A percentile compares a stretch with the other conserved stretches of the same genome.
Evolutionary conservation across 2,329 filamentous ascomycete species (phyloP).

Genomic region (Alternaria brassicicola): DNA sequence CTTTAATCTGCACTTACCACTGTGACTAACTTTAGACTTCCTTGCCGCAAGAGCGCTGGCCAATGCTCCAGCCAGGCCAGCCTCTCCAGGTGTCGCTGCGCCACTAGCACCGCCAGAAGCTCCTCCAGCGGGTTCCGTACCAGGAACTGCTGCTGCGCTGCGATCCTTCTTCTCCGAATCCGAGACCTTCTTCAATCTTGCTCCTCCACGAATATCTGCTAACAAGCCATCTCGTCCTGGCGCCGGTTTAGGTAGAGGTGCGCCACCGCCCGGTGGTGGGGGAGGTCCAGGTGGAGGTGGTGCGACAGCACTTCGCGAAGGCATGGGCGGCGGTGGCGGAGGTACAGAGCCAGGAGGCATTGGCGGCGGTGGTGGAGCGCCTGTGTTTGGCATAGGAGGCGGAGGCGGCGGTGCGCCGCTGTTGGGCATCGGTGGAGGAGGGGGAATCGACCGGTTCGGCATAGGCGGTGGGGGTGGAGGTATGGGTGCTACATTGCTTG

Average conservation of each 20-base stretch:
- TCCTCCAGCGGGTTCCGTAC: slow-evolving; percentile 51
- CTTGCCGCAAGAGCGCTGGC: slow-evolving; percentile 83
- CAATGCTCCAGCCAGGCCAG: slow-evolving; percentile 60
- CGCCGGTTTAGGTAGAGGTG: slow-evolving; percentile 47
- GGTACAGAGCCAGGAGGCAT: slow-evolving; percentile 44
- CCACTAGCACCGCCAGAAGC: slow-evolving; percentile 55
- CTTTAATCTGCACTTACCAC: slow-evolving; percentile 68
- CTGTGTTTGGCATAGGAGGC: slow-evolving; percentile 37
- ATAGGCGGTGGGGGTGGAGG: slow-evolving; percentile 27
- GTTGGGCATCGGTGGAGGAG: slow-evolving; percentile 12
- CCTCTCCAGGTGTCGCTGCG: slow-evolving; percentile 37
- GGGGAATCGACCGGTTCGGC: background rate
- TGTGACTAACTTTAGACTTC: slow-evolving; percentile 93
- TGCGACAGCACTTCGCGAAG: slow-evolving; percentile 31
- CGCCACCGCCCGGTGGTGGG: slow-evolving; percentile 21
- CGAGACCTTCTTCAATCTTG: slow-evolving; percentile 75
- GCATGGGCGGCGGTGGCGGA: slow-evolving; percentile 51
- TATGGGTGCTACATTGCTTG: slow-evolving; percentile 35
- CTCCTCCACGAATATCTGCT: slow-evolving; percentile 72
- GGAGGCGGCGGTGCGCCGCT: slow-evolving; percentile 36
- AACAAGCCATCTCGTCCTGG: slow-evolving; percentile 66
- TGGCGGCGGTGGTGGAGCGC: slow-evolving; percentile 45
- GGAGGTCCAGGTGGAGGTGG: slow-evolving; percentile 46
- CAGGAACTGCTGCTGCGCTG: slow-evolving; percentile 67
- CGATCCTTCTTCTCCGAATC: slow-evolving; percentile 72